Conservation (phyloP, 2,329 filamentous ascomycete genomes). For the Simplicillium sp. region DNA sequence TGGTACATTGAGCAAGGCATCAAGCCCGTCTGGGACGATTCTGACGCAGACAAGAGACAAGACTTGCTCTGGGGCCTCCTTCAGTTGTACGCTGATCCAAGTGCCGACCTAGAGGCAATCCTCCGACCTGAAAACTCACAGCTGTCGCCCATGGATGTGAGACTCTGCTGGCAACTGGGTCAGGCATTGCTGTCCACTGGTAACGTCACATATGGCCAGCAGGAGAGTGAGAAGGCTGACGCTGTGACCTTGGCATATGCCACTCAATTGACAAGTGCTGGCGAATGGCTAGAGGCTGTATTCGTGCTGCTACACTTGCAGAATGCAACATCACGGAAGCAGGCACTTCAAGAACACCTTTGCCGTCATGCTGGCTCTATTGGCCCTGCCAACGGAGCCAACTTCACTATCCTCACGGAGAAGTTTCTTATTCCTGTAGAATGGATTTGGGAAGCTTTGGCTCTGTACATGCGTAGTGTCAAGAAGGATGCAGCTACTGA, state of each 20-base stretch:
- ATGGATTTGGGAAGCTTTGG: constrained; percentile 86
- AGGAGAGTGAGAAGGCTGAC: constrained; percentile 53
- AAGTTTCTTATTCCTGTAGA: constrained; percentile 61
- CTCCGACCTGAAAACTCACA: constrained; percentile 70
- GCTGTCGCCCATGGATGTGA: constrained; percentile 62
- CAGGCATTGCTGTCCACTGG: constrained; percentile 49
- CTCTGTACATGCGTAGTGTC: constrained; percentile 67
- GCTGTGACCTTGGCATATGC: constrained; percentile 57
- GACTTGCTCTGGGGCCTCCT: constrained; percentile 84
- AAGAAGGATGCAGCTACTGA: constrained; percentile 61
- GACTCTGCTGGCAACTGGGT: constrained; percentile 78
- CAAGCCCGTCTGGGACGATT: constrained; percentile 50
- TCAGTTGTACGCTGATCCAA: constrained; percentile 62
- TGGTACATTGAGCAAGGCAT: constrained; percentile 57
- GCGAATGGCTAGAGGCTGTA: constrained; percentile 59
- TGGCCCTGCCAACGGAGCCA: constrained; percentile 44
- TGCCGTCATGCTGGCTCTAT: constrained; percentile 62
- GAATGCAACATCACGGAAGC: constrained; percentile 50
- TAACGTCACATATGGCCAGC: constrained; percentile 40
- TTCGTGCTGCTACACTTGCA: constrained; percentile 75
- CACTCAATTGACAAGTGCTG: constrained; percentile 51
- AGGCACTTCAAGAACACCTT: constrained; percentile 63
- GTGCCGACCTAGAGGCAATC: constrained; percentile 55
- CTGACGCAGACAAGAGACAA: constrained; percentile 48
- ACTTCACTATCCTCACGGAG: constrained; percentile 49